phyloP scores from a whole-genome alignment of 352 stramenopile species.

The Phytophthora gonapodyides region DNA sequence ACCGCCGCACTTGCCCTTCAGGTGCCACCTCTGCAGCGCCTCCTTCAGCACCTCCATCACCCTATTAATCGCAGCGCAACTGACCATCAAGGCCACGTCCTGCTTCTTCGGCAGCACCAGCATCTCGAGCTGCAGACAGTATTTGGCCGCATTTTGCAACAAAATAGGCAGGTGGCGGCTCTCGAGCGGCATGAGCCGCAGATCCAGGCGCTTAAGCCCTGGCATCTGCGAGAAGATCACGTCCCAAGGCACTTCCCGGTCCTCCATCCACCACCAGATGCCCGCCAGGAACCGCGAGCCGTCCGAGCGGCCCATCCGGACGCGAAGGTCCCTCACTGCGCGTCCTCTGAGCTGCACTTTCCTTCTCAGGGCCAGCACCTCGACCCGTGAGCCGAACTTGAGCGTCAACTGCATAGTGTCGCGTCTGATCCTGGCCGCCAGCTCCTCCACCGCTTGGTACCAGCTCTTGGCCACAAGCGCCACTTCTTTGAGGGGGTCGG shows the following conservation, averaged over 20 bases:
- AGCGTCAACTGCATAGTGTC: constrained; percentile 40
- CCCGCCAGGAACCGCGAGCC: constrained; percentile 35
- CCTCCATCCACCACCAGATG: constrained; percentile 40
- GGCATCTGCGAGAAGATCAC: constrained; percentile 29
- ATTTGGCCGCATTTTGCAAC: constrained; percentile 31
- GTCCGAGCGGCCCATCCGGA: constrained; percentile 40
- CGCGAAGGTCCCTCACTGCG: constrained; percentile 33
- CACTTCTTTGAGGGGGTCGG: constrained; percentile 25
- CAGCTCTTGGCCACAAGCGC: constrained; percentile 45
- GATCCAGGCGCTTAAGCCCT: constrained; percentile 32
- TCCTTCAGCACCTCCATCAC: constrained; percentile 37
- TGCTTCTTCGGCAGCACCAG: constrained; percentile 38
- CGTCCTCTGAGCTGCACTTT: constrained; percentile 32
- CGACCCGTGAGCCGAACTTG: constrained; percentile 27
- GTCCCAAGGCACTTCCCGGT: constrained; percentile 37
- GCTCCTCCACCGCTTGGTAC: constrained; percentile 37
- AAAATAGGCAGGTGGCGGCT: constrained; percentile 32
- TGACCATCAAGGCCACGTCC: constrained; percentile 9
- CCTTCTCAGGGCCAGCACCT: constrained; percentile 30
- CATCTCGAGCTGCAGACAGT: constrained; percentile 38
- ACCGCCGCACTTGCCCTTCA: constrained; percentile 36
- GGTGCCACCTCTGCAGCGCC: constrained; percentile 37
- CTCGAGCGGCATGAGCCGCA: constrained; percentile 35
- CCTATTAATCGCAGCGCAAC: constrained; percentile 9
- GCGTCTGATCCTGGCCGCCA: constrained; percentile 30